Evolutionary conservation across 305 asterid genomes (phyloP).

Genomic region (Fraxinus angustifolia): DNA sequence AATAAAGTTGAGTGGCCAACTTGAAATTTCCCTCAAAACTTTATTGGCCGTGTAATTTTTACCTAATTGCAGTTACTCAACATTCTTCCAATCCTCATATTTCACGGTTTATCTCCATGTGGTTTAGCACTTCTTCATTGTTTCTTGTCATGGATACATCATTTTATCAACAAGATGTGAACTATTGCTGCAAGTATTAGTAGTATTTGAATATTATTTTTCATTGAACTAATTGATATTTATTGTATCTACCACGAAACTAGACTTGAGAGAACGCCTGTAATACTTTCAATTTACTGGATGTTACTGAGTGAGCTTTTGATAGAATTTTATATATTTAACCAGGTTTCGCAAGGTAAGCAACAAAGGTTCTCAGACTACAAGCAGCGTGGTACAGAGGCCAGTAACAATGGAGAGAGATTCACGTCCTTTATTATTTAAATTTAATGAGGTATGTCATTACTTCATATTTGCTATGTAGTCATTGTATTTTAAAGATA

Average conservation of each 20-base stretch:
- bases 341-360: conserved; percentile 63
- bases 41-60: neutral
- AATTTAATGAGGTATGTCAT: conserved; percentile 74
- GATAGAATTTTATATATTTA: conserved; percentile 6
- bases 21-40: neutral
- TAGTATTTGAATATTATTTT: neutral
- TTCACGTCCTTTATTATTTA: conserved; percentile 71
- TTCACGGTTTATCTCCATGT: neutral
- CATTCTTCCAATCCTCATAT: neutral
- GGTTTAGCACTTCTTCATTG: neutral
- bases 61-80: neutral
- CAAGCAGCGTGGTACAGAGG: conserved; percentile 28
- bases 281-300: neutral
- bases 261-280: neutral
- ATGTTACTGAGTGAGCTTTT: conserved; percentile 5
- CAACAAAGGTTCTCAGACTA: conserved; percentile 37
- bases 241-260: neutral
- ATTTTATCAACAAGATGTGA: neutral
- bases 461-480: neutral
- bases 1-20: neutral
- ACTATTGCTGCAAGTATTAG: neutral
- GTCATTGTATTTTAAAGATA: neutral
- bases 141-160: neutral
- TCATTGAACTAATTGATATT: neutral
- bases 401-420: conserved; percentile 53